Evolutionary conservation across 164 flowering plant genomes (phyloP).

Genomic region (Aristolochia californica): DNA sequence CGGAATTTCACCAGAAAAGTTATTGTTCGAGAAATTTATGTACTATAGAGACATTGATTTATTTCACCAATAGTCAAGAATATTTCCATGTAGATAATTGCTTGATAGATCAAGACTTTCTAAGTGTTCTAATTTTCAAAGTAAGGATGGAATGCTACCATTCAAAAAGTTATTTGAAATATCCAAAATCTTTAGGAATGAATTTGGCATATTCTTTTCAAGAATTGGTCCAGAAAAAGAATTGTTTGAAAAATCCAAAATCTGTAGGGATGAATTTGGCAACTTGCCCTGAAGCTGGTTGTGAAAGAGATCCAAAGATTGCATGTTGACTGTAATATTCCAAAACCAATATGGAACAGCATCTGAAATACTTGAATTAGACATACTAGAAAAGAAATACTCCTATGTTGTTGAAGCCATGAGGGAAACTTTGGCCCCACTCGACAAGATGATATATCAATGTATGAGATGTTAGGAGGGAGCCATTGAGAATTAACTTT

Average conservation of each 20-base stretch:
- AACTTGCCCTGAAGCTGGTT: conserved; percentile 4
- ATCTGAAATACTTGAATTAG: conserved; percentile 3
- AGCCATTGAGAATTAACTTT: conserved; percentile 5
- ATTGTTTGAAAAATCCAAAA: conserved; percentile 5
- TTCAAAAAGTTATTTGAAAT: no score
- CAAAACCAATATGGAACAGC: conserved; percentile 13
- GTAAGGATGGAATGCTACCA: no score
- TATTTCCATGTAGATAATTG: no score
- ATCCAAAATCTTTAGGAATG: no score
- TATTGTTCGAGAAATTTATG: conserved; percentile 12
- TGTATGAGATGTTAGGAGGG: conserved; percentile 4
- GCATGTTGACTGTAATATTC: background rate
- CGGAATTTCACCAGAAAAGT: conserved; percentile 15
- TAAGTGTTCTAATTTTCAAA: no score
- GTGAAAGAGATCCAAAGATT: background rate
- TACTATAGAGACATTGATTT: background rate
- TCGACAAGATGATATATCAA: background rate
- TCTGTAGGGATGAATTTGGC: background rate
- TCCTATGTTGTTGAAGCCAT: conserved; percentile 3
- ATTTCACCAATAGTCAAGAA: no score
- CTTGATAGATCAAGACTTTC: no score
- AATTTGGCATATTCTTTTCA: no score
- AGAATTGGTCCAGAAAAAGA: conserved; percentile 15
- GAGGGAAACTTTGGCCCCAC: conserved; percentile 9
- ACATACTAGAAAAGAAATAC: background rate